Conservation (phyloP, 257 asterid genomes). For the Pogostemon cablin region DNA sequence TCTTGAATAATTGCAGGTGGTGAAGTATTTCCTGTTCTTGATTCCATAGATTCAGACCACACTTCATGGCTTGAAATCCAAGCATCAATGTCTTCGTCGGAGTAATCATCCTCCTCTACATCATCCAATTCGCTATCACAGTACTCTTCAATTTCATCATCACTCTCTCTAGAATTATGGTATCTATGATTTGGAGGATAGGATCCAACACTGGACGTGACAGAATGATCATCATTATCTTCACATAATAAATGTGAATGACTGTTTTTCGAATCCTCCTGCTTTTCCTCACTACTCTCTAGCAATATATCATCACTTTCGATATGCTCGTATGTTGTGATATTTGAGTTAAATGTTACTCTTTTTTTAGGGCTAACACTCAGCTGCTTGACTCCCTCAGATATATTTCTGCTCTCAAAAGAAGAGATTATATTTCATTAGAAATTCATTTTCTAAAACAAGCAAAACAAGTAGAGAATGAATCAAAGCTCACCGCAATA, state of each 20-base stretch:
- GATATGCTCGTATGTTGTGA: constrained; percentile 71
- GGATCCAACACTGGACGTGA: constrained; percentile 65
- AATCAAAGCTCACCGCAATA: constrained; percentile 51
- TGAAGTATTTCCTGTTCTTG: constrained; percentile 45
- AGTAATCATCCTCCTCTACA: constrained; percentile 48
- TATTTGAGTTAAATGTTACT: constrained; percentile 82
- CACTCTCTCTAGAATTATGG: constrained; percentile 83
- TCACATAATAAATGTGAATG: constrained; percentile 48
- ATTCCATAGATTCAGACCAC: constrained; percentile 68
- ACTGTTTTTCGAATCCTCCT: constrained; percentile 33
- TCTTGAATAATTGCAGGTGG: constrained; percentile 40
- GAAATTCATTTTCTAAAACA: not conserved
- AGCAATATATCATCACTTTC: constrained; percentile 69
- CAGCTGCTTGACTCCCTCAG: constrained; percentile 60
- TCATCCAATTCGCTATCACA: constrained; percentile 24
- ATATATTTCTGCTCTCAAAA: constrained; percentile 47
- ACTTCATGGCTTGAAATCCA: constrained; percentile 43
- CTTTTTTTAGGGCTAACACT: constrained; percentile 60
- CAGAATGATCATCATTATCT: constrained; percentile 47
- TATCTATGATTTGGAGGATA: constrained; percentile 89
- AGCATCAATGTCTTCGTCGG: constrained; percentile 47
- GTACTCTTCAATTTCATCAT: constrained; percentile 61
- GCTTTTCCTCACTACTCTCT: constrained; percentile 42
- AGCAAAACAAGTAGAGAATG: constrained; percentile 4
- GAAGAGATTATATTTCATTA: not conserved